A percentile compares a stretch with the other conserved stretches of the same genome.
Conservation (phyloP, 2,329 filamentous ascomycete species). For the Ascochyta clinopodiicola region DNA sequence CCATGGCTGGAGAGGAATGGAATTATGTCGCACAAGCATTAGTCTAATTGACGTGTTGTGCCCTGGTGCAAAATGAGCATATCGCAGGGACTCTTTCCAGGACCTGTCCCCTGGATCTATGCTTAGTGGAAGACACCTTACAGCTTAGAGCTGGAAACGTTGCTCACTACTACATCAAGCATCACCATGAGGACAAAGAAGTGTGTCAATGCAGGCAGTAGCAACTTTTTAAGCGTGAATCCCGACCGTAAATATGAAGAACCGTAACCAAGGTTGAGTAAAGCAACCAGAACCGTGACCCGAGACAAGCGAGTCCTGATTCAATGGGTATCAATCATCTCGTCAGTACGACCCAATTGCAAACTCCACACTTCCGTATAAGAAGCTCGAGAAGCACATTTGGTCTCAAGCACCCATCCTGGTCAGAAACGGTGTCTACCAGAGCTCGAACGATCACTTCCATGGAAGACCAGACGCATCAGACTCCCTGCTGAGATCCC, state of each 20-base stretch:
- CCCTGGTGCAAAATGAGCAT: background rate
- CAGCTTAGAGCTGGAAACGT: background rate
- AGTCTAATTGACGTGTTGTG: background rate
- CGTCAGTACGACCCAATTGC: constrained; percentile 42
- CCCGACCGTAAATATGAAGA: constrained; percentile 18
- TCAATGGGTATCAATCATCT: constrained; percentile 50
- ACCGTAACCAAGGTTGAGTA: constrained; percentile 25
- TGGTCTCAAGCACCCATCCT: constrained; percentile 35
- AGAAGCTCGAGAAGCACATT: constrained; percentile 27
- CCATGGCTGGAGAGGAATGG: background rate
- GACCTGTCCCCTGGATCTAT: background rate
- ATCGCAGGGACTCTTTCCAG: background rate
- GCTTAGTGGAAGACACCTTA: background rate
- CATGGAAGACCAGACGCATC: constrained; percentile 17
- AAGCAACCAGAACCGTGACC: constrained; percentile 29
- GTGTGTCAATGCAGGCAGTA: constrained; percentile 3
- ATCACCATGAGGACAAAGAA: background rate
- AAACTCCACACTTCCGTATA: constrained; percentile 27
- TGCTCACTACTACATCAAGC: background rate
- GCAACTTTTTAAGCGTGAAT: constrained; percentile 20
- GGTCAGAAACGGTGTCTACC: constrained; percentile 32
- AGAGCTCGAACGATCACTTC: constrained; percentile 26
- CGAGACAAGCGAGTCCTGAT: constrained; percentile 45
- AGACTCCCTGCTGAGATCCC: constrained; percentile 14
- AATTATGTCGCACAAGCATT: background rate